phyloP scores from a whole-genome alignment of 352 stramenopile species.

The Phytophthora fragariae region DNA sequence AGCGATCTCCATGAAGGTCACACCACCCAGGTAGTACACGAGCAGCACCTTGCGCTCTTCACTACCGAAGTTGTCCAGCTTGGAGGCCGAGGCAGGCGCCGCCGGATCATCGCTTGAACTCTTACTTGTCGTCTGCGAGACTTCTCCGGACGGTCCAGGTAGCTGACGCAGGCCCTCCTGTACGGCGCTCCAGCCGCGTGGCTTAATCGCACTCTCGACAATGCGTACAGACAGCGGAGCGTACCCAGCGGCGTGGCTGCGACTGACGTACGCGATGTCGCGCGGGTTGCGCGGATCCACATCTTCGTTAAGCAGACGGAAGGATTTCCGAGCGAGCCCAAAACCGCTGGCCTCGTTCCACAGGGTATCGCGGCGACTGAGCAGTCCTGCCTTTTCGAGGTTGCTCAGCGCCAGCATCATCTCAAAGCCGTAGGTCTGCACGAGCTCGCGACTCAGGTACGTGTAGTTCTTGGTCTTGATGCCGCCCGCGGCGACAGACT shows the following conservation, averaged over 20 bases:
- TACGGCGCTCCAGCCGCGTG: slow-evolving; percentile 77
- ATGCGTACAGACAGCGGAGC: slow-evolving; percentile 94
- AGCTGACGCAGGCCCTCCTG: slow-evolving; percentile 88
- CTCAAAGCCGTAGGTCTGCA: slow-evolving; percentile 98
- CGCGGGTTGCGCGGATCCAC: slow-evolving; percentile 94
- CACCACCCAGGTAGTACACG: slow-evolving; percentile 96
- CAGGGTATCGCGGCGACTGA: slow-evolving; percentile 90
- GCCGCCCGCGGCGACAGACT: slow-evolving; percentile 93
- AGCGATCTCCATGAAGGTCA: slow-evolving; percentile 98
- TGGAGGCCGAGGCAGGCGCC: slow-evolving; percentile 41
- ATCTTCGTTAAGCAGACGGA: slow-evolving; percentile 96
- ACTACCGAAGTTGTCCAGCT: slow-evolving; percentile 76
- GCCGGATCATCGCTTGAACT: slow-evolving; percentile 50
- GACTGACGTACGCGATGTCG: slow-evolving; percentile 94
- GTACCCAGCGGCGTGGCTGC: slow-evolving; percentile 90
- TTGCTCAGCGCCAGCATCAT: slow-evolving; percentile 93
- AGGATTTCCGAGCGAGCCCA: slow-evolving; percentile 84
- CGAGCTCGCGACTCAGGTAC: slow-evolving; percentile 92
- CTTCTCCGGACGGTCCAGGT: slow-evolving; percentile 79
- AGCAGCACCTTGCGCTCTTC: slow-evolving; percentile 94
- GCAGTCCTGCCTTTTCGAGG: slow-evolving; percentile 94
- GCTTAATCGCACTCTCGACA: slow-evolving; percentile 90
- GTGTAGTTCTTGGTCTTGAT: slow-evolving; percentile 96
- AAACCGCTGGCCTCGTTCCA: slow-evolving; percentile 90
- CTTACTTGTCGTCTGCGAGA: slow-evolving; percentile 64